Evolutionary conservation across 192 early-diverging fungal genomes (phyloP), one percentile per base, ranked within the genome.

Genomic region (Funneliformis geosporum): DNA sequence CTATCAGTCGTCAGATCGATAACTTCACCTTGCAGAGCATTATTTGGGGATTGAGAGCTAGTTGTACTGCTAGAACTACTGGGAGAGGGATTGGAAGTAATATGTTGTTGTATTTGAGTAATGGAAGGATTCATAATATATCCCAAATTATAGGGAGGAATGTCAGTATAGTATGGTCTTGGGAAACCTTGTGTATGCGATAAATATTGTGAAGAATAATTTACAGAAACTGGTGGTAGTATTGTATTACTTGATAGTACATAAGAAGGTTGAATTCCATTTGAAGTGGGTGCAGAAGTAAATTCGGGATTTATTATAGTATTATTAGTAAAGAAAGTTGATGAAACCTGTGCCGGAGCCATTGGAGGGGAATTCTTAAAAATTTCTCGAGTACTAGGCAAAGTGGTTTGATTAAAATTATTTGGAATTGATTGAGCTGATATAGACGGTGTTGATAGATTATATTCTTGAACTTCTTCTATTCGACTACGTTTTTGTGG

Each of bases 1-100:
- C 79, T 81, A 43, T 84, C 83, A 43, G 68, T 75, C 16, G 83
- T 84, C 2, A 84, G 69, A 39, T 84, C 83, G 50, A 84, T 81
- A 10, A 82, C 60, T 39, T 62, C 44, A 0, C 33, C 65, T 18
- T 33, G 40, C 5, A 16, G n/a, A 64, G 25, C 44, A 25, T 5
- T 39, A 72, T 73, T 81, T 4, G 40, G 16, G 12, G 73, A 66
- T 9, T 77, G 59, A 23, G 83, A 69, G 1, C 73, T 64, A 47
- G 80, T 33, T 33, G 33, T 79, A 25, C 69, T 47, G 64, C 68
- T 47, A 12, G n/a, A 60, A 38, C 69, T 75, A 8, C 60, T 59
- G 8, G 60, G 62, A 11, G 79, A 61, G 12, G 76, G 25, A 16
- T 42, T 42, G 9, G 72, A 28, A 65, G 73, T 44, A 25, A 38